Percentiles rank a stretch among this genome's conserved stretches.
These are phyloP conservation scores for Hypoxylon subgilvum DNA, from an alignment of 495 filamentous ascomycete species.

Conservation along the genomic window DNA sequence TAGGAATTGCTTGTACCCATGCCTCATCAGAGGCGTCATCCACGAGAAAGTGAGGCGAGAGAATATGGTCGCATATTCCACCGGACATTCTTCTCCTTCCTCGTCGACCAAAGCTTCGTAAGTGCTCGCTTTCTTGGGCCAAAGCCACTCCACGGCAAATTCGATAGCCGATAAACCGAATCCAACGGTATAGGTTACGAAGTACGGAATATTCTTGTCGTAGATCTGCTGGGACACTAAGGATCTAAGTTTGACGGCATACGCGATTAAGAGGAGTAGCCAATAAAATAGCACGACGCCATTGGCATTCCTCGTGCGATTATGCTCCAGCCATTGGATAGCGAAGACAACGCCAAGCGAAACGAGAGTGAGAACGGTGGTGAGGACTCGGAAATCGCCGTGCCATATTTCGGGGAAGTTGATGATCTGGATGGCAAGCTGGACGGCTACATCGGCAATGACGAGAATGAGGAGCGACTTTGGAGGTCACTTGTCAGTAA, in stretches of 20 bases:
- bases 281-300: conserved; percentile 96
- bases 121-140: conserved; percentile 82
- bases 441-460: conserved; percentile 68
- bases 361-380: conserved; percentile 74
- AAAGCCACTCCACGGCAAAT: conserved; percentile 85
- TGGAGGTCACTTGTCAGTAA: conserved; percentile 34
- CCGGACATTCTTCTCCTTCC: conserved; percentile 83
- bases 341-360: conserved; percentile 80
- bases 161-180: conserved; percentile 74
- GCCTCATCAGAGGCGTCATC: conserved; percentile 99
- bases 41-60: conserved; percentile 93
- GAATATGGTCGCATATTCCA: conserved; percentile 93
- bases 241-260: conserved; percentile 85
- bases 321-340: conserved; percentile 94
- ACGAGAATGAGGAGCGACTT: conserved; percentile 76
- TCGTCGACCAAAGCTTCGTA: conserved; percentile 84
- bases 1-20: conserved; percentile 88
- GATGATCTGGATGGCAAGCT: conserved; percentile 79
- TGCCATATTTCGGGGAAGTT: conserved; percentile 72
- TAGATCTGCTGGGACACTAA: conserved; percentile 78
- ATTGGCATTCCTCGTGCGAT: conserved; percentile 84
- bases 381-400: conserved; percentile 90
- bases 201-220: conserved; percentile 70
- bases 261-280: conserved; percentile 83
- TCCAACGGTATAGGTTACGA: conserved; percentile 76